Percentiles rank a stretch among this genome's conserved stretches.
Evolutionary conservation across 2,329 filamentous ascomycete species (phyloP).

Genomic region (Aspergillus sp.): DNA sequence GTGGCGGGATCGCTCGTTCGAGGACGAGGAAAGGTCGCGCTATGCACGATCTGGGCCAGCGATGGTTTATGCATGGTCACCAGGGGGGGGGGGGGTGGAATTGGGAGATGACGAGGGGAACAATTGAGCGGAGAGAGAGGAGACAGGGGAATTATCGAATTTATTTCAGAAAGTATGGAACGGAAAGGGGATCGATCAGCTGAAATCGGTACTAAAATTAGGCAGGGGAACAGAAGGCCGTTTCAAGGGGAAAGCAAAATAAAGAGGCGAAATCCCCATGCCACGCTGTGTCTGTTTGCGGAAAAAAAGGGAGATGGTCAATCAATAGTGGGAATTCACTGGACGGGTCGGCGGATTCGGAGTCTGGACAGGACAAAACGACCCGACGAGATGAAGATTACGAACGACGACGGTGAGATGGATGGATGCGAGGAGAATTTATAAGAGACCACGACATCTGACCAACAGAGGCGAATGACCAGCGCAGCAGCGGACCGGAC

Average conservation of each 20-base stretch:
- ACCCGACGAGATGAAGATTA: no score
- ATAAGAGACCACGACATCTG: not conserved
- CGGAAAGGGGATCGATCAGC: conserved; percentile 12
- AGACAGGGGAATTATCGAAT: not conserved
- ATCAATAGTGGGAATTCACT: conserved; percentile 14
- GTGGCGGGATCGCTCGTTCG: conserved; percentile 56
- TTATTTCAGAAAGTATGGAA: not conserved
- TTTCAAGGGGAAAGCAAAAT: conserved; percentile 5
- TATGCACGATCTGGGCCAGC: conserved; percentile 58
- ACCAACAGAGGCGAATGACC: conserved; percentile 2
- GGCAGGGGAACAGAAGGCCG: conserved; percentile 1
- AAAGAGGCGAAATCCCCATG: conserved; percentile 5
- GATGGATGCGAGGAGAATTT: no score
- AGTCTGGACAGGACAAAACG: no score
- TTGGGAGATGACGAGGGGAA: not conserved
- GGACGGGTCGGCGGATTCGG: no score
- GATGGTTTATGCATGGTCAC: conserved; percentile 60
- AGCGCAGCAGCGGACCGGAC: not conserved
- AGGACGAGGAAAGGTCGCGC: conserved; percentile 56
- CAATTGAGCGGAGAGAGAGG: not conserved
- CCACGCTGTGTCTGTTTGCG: conserved; percentile 9
- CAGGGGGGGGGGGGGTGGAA: no score
- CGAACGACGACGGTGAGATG: not conserved
- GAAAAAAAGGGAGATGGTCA: conserved; percentile 12
- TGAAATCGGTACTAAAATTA: conserved; percentile 14